These are phyloP conservation scores for Leonotis leonurus DNA, from an alignment of 257 asterid genomes.

Conservation along the genomic window DNA sequence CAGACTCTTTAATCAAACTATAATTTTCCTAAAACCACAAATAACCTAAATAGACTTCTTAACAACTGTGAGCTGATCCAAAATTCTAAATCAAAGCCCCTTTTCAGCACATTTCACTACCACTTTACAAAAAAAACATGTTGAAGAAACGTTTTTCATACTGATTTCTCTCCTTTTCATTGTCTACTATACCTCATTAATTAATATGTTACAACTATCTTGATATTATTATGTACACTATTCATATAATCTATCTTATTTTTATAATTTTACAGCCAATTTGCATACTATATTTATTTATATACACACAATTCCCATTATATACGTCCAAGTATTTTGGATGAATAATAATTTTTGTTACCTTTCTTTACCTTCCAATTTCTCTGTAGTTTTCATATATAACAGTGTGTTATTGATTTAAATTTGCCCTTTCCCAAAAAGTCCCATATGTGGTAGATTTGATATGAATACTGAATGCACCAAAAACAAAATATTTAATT, in stretches of 20 bases:
- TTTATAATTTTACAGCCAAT: background rate
- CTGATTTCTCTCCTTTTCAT: background rate
- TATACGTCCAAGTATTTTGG: background rate
- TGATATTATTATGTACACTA: too few relatives aligned
- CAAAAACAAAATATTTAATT: background rate
- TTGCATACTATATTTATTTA: background rate
- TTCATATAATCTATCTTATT: too few relatives aligned
- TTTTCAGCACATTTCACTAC: background rate
- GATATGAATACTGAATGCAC: background rate
- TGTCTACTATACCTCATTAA: background rate
- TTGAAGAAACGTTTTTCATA: background rate
- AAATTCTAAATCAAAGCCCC: background rate
- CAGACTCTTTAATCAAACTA: background rate
- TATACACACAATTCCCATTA: background rate
- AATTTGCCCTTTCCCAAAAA: background rate
- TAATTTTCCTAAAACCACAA: background rate
- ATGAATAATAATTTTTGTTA: background rate
- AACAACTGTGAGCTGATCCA: background rate
- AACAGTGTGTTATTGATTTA: background rate
- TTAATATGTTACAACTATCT: too few relatives aligned
- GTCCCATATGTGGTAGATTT: background rate
- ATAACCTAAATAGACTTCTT: background rate
- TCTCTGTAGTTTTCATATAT: background rate
- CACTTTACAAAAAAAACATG: background rate
- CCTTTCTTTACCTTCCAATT: background rate